Evolutionary conservation across 164 flowering plant genomes (phyloP).

Genomic region (Berberis thunbergii): DNA sequence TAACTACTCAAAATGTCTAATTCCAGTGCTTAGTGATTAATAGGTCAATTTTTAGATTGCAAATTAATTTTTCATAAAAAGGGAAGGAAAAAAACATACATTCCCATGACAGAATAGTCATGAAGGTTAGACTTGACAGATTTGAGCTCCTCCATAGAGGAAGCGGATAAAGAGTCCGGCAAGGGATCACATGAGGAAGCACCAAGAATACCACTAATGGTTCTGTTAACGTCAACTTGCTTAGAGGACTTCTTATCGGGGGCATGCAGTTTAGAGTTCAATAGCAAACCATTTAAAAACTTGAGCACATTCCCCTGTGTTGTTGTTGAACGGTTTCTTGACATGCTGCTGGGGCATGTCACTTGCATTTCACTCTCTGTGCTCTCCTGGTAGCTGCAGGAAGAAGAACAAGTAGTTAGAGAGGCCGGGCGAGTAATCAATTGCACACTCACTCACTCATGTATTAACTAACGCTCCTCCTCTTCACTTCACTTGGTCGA

Average conservation of each 20-base stretch:
- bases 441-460: too few relatives aligned
- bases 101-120: conserved; percentile 47
- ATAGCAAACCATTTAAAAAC: conserved; percentile 52
- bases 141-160: conserved; percentile 54
- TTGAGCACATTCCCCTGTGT: conserved; percentile 41
- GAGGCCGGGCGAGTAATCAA: too few relatives aligned
- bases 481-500: too few relatives aligned
- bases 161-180: conserved; percentile 28
- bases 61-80: neutral
- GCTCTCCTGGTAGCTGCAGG: conserved; percentile 64
- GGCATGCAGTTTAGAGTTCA: conserved; percentile 45
- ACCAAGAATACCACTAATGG: conserved; percentile 44
- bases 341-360: conserved; percentile 52
- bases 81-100: conserved; percentile 31
- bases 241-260: conserved; percentile 48
- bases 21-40: neutral
- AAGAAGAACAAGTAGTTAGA: conserved; percentile 33
- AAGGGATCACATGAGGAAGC: conserved; percentile 46
- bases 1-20: neutral
- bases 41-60: too few relatives aligned
- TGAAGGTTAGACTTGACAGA: conserved; percentile 42
- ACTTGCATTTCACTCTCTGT: conserved; percentile 50
- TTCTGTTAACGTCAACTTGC: conserved; percentile 47
- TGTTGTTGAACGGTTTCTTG: conserved; percentile 38
- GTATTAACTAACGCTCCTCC: too few relatives aligned